A percentile compares a stretch with the other conserved stretches of the same genome.
Evolutionary conservation across 1,284 basidiomycete genomes (phyloP).

Genomic region (Malassezia equina): DNA sequence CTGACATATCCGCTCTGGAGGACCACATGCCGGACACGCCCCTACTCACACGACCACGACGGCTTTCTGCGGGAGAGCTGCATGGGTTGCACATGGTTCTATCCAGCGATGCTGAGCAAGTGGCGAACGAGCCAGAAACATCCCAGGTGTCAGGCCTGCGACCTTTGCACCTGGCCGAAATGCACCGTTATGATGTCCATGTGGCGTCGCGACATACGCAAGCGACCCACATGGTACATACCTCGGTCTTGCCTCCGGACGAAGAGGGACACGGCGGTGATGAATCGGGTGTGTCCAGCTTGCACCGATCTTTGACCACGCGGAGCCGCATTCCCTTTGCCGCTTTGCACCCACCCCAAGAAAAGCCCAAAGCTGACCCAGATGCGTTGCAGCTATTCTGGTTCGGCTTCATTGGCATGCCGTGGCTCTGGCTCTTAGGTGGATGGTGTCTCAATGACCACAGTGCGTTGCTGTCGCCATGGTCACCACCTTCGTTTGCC

Average conservation of each 20-base stretch:
- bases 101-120: background rate
- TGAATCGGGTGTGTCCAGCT: background rate
- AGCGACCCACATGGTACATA: background rate
- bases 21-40: background rate
- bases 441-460: constrained; percentile 18
- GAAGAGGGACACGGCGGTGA: background rate
- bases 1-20: background rate
- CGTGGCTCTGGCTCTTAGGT: constrained; percentile 21
- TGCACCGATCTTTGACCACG: background rate
- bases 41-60: background rate
- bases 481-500: constrained; percentile 14
- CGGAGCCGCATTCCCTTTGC: constrained; percentile 7
- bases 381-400: constrained; percentile 14
- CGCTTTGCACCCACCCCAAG: constrained; percentile 9
- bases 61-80: constrained; percentile 2
- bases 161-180: constrained; percentile 5
- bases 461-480: constrained; percentile 8
- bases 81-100: constrained; percentile 2
- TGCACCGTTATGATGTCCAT: background rate
- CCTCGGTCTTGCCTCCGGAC: background rate
- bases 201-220: background rate
- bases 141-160: background rate
- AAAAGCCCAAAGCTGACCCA: constrained; percentile 2
- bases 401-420: constrained; percentile 20
- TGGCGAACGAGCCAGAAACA: background rate